These are phyloP conservation scores for Scedosporium apiospermum DNA, from an alignment of 2,329 filamentous ascomycete species.

Conservation along the genomic window DNA sequence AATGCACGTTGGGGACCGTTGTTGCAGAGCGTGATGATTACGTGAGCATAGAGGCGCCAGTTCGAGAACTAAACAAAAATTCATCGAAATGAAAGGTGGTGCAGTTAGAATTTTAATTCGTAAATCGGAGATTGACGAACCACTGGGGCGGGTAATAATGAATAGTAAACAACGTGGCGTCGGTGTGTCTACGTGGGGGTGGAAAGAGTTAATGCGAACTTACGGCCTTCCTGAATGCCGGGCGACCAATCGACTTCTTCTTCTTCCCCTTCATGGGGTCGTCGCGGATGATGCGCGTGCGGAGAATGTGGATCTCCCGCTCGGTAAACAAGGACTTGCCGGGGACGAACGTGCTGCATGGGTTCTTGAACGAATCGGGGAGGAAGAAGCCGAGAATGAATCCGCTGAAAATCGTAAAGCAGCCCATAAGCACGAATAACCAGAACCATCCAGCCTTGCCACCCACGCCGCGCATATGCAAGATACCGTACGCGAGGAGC, in stretches of 20 bases:
- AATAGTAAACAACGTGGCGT: background rate
- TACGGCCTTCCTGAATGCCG: constrained; percentile 24
- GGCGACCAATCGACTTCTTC: constrained; percentile 18
- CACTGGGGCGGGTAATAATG: no score
- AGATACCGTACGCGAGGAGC: constrained; percentile 28
- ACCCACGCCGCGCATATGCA: constrained; percentile 21
- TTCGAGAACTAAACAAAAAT: constrained; percentile 25
- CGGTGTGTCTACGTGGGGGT: background rate
- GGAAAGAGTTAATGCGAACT: constrained; percentile 4
- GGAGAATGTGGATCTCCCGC: constrained; percentile 24
- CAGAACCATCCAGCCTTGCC: constrained; percentile 23
- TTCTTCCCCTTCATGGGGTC: constrained; percentile 24
- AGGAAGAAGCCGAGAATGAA: constrained; percentile 21
- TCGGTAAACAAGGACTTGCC: constrained; percentile 22
- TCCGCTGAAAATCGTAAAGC: constrained; percentile 24
- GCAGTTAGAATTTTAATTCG: no score
- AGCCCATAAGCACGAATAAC: constrained; percentile 23
- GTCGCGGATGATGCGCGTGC: constrained; percentile 21
- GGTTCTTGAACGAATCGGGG: constrained; percentile 18
- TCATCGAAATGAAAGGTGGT: background rate
- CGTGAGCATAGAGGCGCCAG: constrained; percentile 25
- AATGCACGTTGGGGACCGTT: constrained; percentile 19
- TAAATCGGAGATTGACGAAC: no score
- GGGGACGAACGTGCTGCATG: constrained; percentile 17
- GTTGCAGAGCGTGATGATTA: constrained; percentile 19